phyloP scores from a whole-genome alignment of 805 yeast species.

The Candida coquimbonensis region DNA sequence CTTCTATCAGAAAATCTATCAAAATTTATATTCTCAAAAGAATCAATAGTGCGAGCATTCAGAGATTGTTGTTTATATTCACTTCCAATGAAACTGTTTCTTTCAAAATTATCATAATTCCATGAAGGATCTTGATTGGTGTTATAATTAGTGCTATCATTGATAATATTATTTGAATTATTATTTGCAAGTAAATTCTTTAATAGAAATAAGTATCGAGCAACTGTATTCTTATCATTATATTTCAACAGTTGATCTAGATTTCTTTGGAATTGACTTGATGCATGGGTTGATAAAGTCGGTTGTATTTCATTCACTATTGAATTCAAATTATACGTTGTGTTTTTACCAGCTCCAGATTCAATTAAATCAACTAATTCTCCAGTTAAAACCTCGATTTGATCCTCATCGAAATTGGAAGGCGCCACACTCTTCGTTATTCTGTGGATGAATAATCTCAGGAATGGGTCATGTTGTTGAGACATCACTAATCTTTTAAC shows the following conservation, averaged over 20 bases:
- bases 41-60: conserved; percentile 26
- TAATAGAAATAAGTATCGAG: conserved; percentile 30
- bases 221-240: conserved; percentile 27
- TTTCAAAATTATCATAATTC: neutral
- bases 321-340: neutral
- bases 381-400: conserved; percentile 11
- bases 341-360: conserved; percentile 1
- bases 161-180: neutral
- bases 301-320: conserved; percentile 2
- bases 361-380: conserved; percentile 18
- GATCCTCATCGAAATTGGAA: conserved; percentile 5
- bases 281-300: conserved; percentile 9
- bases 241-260: conserved; percentile 26
- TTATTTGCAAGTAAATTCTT: conserved; percentile 7
- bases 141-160: neutral
- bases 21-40: conserved; percentile 29
- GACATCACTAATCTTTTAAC: neutral
- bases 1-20: conserved; percentile 32
- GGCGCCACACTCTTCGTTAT: conserved; percentile 15
- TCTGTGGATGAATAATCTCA: conserved; percentile 13
- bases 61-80: conserved; percentile 6
- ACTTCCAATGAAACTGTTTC: conserved; percentile 6
- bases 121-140: neutral
- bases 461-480: conserved; percentile 3
- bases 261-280: conserved; percentile 29